phyloP scores from a whole-genome alignment of 2,329 filamentous ascomycete genomes.

The Zarea fungicola region DNA sequence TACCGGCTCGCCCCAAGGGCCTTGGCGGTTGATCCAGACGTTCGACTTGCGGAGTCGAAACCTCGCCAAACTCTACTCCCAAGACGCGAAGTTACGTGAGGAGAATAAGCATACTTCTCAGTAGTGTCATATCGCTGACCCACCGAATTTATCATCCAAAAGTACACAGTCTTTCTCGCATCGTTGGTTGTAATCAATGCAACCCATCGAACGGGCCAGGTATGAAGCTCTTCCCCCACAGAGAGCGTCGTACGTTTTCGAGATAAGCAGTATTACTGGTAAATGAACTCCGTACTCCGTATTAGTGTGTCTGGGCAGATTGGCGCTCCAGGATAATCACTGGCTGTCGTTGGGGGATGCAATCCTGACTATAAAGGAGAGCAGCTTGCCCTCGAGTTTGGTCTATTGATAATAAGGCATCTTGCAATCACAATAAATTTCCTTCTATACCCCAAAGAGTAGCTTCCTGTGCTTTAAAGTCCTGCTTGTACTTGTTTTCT shows the following conservation, averaged over 20 bases:
- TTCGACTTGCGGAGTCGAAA: slow-evolving; percentile 1
- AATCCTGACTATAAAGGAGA: slow-evolving; percentile 9
- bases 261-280: slow-evolving; percentile 14
- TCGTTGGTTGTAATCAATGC: slow-evolving; percentile 10
- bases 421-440: background rate
- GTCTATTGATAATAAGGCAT: background rate
- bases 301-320: slow-evolving; percentile 4
- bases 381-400: background rate
- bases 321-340: background rate
- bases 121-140: slow-evolving; percentile 11
- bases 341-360: background rate
- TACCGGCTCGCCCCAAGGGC: background rate
- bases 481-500: background rate
- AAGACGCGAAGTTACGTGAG: slow-evolving; percentile 13
- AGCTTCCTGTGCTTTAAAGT: background rate
- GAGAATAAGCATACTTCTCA: slow-evolving; percentile 14
- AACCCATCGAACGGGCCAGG: slow-evolving; percentile 1
- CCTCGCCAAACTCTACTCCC: background rate
- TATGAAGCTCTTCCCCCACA: background rate
- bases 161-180: background rate
- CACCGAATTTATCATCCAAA: background rate
- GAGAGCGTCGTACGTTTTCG: background rate
- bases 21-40: background rate
- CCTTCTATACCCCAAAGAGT: background rate
- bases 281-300: slow-evolving; percentile 5